A percentile compares a stretch with the other conserved stretches of the same genome.
These are phyloP conservation scores for Claviceps sp. DNA, from an alignment of 2,329 filamentous ascomycete genomes.

Conservation along the genomic window DNA sequence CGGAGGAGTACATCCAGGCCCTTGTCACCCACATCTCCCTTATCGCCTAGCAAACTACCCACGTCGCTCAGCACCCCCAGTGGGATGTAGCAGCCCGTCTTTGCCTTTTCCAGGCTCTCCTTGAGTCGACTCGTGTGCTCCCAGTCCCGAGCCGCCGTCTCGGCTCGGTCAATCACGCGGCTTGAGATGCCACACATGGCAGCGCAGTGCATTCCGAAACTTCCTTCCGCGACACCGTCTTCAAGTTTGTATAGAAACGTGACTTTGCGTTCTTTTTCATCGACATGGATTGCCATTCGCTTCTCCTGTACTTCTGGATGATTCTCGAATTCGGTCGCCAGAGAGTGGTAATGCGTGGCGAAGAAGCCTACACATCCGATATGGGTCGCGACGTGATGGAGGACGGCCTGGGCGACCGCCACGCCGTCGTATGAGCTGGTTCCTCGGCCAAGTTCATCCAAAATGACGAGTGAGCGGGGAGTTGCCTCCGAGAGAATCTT, in stretches of 20 bases:
- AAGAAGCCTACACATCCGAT: conserved; percentile 94
- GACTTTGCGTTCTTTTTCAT: conserved; percentile 71
- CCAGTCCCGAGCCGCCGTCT: conserved; percentile 81
- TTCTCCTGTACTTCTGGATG: conserved; percentile 80
- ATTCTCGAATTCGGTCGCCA: conserved; percentile 77
- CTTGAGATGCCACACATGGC: conserved; percentile 90
- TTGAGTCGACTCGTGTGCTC: conserved; percentile 87
- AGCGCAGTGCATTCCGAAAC: conserved; percentile 98
- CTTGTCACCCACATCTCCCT: conserved; percentile 32
- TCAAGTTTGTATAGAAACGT: conserved; percentile 94
- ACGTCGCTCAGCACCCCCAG: conserved; percentile 82
- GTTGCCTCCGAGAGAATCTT: conserved; percentile 95
- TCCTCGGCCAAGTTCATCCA: conserved; percentile 90
- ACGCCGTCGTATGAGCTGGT: conserved; percentile 95
- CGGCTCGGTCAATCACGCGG: conserved; percentile 72
- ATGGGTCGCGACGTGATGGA: conserved; percentile 91
- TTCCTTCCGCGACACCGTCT: conserved; percentile 85
- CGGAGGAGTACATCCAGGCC: conserved; percentile 46
- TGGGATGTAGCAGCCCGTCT: conserved; percentile 67
- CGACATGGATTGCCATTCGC: conserved; percentile 90
- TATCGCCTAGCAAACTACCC: conserved; percentile 56
- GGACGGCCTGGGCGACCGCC: conserved; percentile 86
- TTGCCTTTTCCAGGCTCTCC: conserved; percentile 73
- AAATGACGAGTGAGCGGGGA: conserved; percentile 83
- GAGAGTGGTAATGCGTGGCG: conserved; percentile 90